Base-by-base conservation (phyloP, 2,329 filamentous ascomycete species). In the Ascochyta rabiei region DNA sequence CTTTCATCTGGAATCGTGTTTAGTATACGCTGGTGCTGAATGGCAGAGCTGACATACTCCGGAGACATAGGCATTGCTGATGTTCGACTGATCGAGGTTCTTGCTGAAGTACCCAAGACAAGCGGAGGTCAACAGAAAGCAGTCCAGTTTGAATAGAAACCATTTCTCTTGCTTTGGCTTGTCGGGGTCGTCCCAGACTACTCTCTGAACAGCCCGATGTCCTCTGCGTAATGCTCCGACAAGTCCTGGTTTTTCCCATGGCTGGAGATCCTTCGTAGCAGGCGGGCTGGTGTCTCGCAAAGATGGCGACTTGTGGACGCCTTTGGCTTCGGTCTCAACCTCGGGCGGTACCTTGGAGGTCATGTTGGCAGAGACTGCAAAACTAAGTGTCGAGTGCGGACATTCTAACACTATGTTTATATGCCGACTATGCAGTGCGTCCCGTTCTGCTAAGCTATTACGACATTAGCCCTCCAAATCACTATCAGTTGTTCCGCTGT, bases 31-130 rank as follows among this genome's bases (percentile, higher is more conserved):
- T 9, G 16, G 6, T 7, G n/a, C n/a, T 1, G 8, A 12, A 35
- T 23, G 6, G 12, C 4, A 6, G 3, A 13, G 2, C 2, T 18
- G 6, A 60, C 66, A 34, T 50, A 66, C 66, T 9, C 70, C 70
- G 4, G 67, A 70, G 1, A 70, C 67, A 21, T 69, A 73, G 8
- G 70, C 68, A 55, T 73, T 71, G 24, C 42, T 48, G 23, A 72
- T 62, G 33, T 72, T 71, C 3, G 60, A 44, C 35, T 70, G 65
- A 28, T 69, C 66, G 8, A 68, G 48, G 34, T 68, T 67, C 47
- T 69, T 68, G 42, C 61, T 64, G 28, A 70, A 68, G 39, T 68
- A 70, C 2, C 65, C 66, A 2, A 71, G 49, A 46, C 66, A 71
- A 6, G 66, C 50, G 1, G 59, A 57, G 12, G 57, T 63, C 35